A percentile compares a stretch with the other conserved stretches of the same genome.
These are phyloP conservation scores for Botrytis cinerea DNA, from an alignment of 2,329 filamentous ascomycete species.

Conservation along the genomic window DNA sequence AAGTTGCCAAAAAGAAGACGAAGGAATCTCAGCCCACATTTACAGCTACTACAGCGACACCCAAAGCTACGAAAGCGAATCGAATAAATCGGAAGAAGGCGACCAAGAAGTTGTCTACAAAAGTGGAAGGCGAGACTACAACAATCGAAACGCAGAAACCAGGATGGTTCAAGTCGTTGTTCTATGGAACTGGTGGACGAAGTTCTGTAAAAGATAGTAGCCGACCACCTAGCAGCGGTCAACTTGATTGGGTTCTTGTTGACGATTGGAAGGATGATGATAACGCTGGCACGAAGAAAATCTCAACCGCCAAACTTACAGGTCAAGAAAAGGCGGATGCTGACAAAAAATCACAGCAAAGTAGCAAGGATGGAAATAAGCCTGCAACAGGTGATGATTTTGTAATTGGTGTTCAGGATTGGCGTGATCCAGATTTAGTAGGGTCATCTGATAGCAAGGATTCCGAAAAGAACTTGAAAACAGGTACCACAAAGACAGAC, in stretches of 20 bases:
- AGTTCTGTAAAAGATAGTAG: constrained; percentile 52
- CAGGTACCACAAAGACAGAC: constrained; percentile 31
- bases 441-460: constrained; percentile 38
- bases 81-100: constrained; percentile 37
- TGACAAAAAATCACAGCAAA: constrained; percentile 36
- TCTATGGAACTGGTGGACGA: constrained; percentile 43
- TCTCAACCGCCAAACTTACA: constrained; percentile 47
- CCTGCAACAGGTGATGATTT: constrained; percentile 60
- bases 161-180: constrained; percentile 51
- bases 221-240: constrained; percentile 71
- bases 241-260: constrained; percentile 70
- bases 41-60: constrained; percentile 35
- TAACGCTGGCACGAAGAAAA: constrained; percentile 41
- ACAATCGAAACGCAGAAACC: constrained; percentile 31
- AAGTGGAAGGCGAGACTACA: constrained; percentile 32
- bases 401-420: constrained; percentile 82
- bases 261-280: constrained; percentile 65
- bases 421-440: constrained; percentile 77
- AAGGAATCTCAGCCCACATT: constrained; percentile 34
- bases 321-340: constrained; percentile 41
- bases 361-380: constrained; percentile 27
- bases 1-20: constrained; percentile 36
- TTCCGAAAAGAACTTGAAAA: constrained; percentile 40
- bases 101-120: constrained; percentile 38
- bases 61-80: constrained; percentile 38